phyloP scores from a whole-genome alignment of 2,329 filamentous ascomycete genomes.

The Rachicladosporium sp. region DNA sequence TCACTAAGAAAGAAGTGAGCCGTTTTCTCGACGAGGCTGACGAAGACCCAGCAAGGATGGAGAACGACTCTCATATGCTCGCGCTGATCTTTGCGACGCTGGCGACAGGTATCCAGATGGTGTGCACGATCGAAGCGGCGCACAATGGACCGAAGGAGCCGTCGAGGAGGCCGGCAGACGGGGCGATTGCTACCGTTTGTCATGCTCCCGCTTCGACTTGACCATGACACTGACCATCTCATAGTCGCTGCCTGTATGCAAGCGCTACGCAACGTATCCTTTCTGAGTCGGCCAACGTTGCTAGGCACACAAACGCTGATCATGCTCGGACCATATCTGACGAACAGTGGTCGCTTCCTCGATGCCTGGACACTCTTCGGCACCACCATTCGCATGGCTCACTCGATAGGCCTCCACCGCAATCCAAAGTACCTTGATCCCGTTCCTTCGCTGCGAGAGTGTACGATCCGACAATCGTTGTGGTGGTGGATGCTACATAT shows the following conservation, averaged over 20 bases:
- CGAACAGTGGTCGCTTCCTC: constrained; percentile 37
- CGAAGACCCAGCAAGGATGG: no score
- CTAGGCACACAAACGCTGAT: constrained; percentile 34
- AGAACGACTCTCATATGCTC: constrained; percentile 35
- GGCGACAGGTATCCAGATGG: constrained; percentile 36
- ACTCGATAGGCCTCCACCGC: constrained; percentile 38
- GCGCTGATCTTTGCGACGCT: constrained; percentile 36
- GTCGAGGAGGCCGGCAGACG: constrained; percentile 25
- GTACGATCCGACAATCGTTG: constrained; percentile 30
- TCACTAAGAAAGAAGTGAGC: constrained; percentile 32
- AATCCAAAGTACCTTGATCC: constrained; percentile 36
- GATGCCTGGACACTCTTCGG: constrained; percentile 40
- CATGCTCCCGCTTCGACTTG: not conserved
- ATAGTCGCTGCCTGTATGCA: constrained; percentile 39
- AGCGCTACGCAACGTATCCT: constrained; percentile 36
- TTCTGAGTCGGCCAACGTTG: constrained; percentile 36
- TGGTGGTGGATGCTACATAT: constrained; percentile 44
- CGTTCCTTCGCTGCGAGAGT: constrained; percentile 29
- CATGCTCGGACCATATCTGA: constrained; percentile 39
- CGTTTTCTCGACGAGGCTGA: constrained; percentile 30
- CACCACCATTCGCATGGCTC: constrained; percentile 36
- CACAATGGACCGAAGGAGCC: constrained; percentile 26
- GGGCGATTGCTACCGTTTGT: constrained; percentile 36
- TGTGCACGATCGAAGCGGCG: constrained; percentile 30
- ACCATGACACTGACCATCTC: constrained; percentile 6